Percentiles rank a stretch among this genome's conserved stretches.
Conservation (phyloP, 2,329 filamentous ascomycete genomes). For the Trichoderma sp. region DNA sequence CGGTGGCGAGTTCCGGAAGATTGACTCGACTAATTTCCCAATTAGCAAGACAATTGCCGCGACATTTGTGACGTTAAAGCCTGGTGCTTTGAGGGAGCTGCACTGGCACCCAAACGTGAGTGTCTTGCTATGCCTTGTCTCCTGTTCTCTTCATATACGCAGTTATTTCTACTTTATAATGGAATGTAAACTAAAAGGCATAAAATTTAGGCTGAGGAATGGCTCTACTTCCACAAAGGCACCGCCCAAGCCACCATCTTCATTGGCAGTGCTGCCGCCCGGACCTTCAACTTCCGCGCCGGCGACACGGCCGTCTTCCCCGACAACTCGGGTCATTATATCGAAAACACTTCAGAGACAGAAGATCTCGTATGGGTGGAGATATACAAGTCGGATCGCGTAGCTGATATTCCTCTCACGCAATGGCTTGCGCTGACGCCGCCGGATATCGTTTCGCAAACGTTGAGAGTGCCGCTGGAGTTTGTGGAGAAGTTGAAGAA, state of each 20-base stretch:
- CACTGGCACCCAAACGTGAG: conserved; percentile 68
- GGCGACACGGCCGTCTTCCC: conserved; percentile 69
- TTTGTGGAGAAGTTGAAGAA: conserved; percentile 58
- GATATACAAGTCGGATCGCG: conserved; percentile 64
- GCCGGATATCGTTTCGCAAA: conserved; percentile 57
- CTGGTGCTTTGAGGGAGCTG: conserved; percentile 60
- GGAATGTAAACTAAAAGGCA: not conserved
- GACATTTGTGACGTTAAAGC: conserved; percentile 61
- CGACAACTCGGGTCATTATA: conserved; percentile 65
- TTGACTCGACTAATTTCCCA: conserved; percentile 66
- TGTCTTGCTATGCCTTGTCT: not conserved
- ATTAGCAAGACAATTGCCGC: conserved; percentile 63
- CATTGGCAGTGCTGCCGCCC: conserved; percentile 56
- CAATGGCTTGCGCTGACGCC: conserved; percentile 70
- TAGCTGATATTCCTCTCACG: conserved; percentile 62
- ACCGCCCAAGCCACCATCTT: conserved; percentile 61
- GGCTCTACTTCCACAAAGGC: conserved; percentile 68
- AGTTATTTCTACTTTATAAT: not conserved
- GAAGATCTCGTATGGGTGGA: conserved; percentile 67
- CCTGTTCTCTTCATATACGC: too few relatives aligned
- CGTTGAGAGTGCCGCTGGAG: conserved; percentile 55
- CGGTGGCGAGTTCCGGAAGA: conserved; percentile 60
- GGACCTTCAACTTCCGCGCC: conserved; percentile 64
- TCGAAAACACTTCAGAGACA: conserved; percentile 63
- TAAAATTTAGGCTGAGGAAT: conserved; percentile 60